phyloP scores from a whole-genome alignment of 106 monocot genomes.

The Acorus gramineus region DNA sequence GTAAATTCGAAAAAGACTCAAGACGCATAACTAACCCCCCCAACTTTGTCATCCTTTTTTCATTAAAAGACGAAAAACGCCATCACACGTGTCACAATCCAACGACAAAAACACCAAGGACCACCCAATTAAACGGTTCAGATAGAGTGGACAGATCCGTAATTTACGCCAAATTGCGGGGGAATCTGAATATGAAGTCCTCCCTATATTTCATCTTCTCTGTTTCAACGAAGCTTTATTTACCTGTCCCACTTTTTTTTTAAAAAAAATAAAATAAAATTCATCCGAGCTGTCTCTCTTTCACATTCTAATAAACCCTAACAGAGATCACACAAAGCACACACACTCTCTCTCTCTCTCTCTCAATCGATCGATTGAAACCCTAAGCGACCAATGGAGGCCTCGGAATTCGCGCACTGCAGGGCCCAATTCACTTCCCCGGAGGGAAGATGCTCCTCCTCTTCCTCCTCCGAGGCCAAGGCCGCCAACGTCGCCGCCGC shows the following conservation, averaged over 20 bases:
- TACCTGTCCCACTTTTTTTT: conserved; percentile 8
- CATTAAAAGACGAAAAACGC: no score
- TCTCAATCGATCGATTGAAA: not conserved
- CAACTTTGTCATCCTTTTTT: no score
- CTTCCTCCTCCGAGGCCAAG: no score
- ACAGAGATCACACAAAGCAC: no score
- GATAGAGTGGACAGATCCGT: not conserved
- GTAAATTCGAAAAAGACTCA: no score
- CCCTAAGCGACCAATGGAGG: not conserved
- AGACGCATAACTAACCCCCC: no score
- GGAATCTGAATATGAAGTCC: no score
- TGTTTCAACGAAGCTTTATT: conserved; percentile 4
- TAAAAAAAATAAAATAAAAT: not conserved
- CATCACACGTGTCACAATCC: no score
- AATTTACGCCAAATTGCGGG: not conserved
- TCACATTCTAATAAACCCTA: no score
- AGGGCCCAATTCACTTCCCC: not conserved
- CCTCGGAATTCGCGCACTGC: not conserved
- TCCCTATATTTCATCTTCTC: not conserved
- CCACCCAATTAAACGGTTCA: no score
- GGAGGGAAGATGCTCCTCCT: not conserved
- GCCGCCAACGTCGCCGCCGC: conserved; percentile 1
- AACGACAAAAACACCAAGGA: no score
- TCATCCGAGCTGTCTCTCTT: conserved; percentile 1
- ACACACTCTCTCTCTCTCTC: conserved; percentile 18